Conservation (phyloP, 2,329 filamentous ascomycete genomes). For the Claviceps pusilla region DNA sequence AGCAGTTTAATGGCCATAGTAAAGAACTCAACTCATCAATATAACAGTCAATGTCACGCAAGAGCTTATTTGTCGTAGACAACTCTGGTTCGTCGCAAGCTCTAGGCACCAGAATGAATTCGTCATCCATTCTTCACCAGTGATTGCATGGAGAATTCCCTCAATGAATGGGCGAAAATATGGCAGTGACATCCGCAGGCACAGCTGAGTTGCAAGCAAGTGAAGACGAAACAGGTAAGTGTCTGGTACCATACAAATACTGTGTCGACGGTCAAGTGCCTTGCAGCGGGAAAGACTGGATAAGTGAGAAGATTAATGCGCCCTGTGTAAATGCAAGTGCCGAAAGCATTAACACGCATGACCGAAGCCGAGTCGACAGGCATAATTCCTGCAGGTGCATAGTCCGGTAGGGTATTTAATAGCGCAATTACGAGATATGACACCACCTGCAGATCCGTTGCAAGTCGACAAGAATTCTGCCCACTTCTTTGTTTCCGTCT, state of each 20-base stretch:
- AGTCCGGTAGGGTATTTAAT: neutral
- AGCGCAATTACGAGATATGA: neutral
- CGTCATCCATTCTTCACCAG: neutral
- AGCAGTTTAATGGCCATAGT: conserved; percentile 22
- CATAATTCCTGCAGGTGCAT: neutral
- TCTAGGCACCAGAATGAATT: neutral
- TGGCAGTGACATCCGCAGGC: neutral
- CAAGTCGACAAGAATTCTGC: neutral
- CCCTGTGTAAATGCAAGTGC: too few species aligned
- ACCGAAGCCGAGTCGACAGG: neutral
- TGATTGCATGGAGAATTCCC: neutral
- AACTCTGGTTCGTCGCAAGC: neutral
- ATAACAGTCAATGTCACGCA: conserved; percentile 26
- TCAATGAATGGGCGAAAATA: neutral
- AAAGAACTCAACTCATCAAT: conserved; percentile 6
- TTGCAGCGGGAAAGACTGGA: neutral
- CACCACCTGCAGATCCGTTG: neutral
- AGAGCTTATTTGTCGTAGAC: conserved; percentile 1
- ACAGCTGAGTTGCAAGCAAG: neutral
- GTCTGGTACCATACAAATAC: too few species aligned
- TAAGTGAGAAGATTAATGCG: too few species aligned
- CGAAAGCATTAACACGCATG: neutral
- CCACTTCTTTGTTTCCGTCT: neutral
- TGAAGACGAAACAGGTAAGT: neutral
- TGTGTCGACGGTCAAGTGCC: neutral